Conservation (phyloP, 345 rosid species). For the Rubroshorea leprosula region DNA sequence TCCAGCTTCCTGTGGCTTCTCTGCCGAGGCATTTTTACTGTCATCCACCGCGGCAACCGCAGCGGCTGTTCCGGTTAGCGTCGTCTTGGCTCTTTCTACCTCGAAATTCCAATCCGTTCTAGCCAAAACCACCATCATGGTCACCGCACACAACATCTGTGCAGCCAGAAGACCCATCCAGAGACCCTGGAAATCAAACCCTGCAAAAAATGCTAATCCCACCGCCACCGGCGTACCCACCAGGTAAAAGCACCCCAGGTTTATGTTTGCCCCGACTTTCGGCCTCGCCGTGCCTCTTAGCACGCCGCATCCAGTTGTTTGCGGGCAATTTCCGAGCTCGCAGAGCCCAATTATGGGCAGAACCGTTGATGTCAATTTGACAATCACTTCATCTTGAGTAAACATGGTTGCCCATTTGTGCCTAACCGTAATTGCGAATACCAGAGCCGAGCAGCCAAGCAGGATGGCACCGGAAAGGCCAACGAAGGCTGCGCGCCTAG, state of each 20-base stretch:
- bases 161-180: slow-evolving; percentile 78
- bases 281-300: slow-evolving; percentile 76
- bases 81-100: slow-evolving; percentile 45
- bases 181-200: slow-evolving; percentile 56
- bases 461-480: slow-evolving; percentile 52
- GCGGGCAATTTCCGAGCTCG: slow-evolving; percentile 79
- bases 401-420: slow-evolving; percentile 64
- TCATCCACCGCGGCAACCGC: not conserved
- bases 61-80: slow-evolving; percentile 26
- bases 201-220: slow-evolving; percentile 38
- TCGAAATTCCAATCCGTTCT: slow-evolving; percentile 55
- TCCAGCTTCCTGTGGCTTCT: not conserved
- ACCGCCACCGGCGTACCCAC: slow-evolving; percentile 69
- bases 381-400: slow-evolving; percentile 51
- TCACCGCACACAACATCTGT: slow-evolving; percentile 47
- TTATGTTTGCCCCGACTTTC: slow-evolving; percentile 62
- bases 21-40: not conserved
- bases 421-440: slow-evolving; percentile 41
- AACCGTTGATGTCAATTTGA: slow-evolving; percentile 43
- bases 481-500: slow-evolving; percentile 45
- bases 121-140: slow-evolving; percentile 55
- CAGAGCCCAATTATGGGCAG: slow-evolving; percentile 70
- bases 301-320: slow-evolving; percentile 74
- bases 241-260: slow-evolving; percentile 59
- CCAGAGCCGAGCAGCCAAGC: slow-evolving; percentile 50